phyloP scores from a whole-genome alignment of 805 yeast species.

The Cyberlindnera nakhonratchasimensis region DNA sequence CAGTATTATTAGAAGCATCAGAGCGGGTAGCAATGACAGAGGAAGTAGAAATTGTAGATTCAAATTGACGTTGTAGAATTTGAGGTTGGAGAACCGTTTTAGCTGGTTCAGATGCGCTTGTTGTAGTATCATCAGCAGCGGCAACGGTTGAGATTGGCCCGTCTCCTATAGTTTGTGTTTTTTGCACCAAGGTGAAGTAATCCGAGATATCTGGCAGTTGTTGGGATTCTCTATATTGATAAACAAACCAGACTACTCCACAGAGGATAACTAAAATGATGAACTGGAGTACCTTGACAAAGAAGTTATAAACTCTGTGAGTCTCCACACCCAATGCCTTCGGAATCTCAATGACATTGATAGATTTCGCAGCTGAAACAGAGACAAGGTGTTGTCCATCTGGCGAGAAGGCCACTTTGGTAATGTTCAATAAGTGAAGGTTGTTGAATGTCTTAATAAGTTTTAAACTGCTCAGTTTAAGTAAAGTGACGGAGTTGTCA shows the following conservation, averaged over 20 bases:
- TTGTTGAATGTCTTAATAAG: slow-evolving; percentile 50
- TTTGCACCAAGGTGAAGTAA: slow-evolving; percentile 25
- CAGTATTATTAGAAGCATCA: not conserved
- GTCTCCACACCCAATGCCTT: slow-evolving; percentile 35
- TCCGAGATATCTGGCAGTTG: slow-evolving; percentile 20
- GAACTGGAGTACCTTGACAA: slow-evolving; percentile 21
- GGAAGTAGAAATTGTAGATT: not conserved
- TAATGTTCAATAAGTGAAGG: slow-evolving; percentile 70
- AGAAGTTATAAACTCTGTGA: slow-evolving; percentile 24
- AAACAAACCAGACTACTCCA: slow-evolving; percentile 15
- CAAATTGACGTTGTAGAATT: not conserved
- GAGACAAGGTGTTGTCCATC: slow-evolving; percentile 67
- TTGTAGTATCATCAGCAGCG: not conserved
- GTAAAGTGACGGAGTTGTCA: slow-evolving; percentile 55
- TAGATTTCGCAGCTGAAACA: slow-evolving; percentile 71
- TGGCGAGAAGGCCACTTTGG: slow-evolving; percentile 66
- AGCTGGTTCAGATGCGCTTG: not conserved
- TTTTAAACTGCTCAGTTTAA: slow-evolving; percentile 44
- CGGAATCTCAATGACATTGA: slow-evolving; percentile 63
- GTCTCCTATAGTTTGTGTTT: slow-evolving; percentile 2
- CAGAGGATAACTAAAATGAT: slow-evolving; percentile 9
- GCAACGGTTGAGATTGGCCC: not conserved
- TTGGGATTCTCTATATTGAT: slow-evolving; percentile 11
- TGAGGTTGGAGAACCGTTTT: not conserved
- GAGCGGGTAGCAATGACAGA: not conserved